These are phyloP conservation scores for Alternaria burnsii DNA, from an alignment of 2,329 filamentous ascomycete species.

Conservation along the genomic window DNA sequence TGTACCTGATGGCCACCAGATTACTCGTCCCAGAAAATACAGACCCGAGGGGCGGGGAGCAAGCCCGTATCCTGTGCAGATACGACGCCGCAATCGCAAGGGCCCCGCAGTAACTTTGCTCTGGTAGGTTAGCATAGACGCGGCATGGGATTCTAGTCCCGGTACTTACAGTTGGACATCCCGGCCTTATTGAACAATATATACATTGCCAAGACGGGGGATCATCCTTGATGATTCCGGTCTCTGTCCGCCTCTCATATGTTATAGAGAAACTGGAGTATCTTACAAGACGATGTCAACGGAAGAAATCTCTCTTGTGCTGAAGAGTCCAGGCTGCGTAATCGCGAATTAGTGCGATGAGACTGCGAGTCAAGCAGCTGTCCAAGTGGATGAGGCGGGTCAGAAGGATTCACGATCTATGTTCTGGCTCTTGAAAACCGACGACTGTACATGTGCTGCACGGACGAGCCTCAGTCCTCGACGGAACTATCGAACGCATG, in stretches of 20 bases:
- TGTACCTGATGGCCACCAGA: conserved; percentile 1
- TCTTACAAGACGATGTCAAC: neutral
- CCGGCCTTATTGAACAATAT: conserved; percentile 6
- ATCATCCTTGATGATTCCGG: neutral
- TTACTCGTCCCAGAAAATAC: neutral
- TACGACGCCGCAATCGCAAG: conserved; percentile 12
- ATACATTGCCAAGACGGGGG: conserved; percentile 11
- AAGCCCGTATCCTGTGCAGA: conserved; percentile 11
- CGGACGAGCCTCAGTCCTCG: neutral
- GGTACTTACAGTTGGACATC: conserved; percentile 15
- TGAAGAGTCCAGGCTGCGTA: neutral
- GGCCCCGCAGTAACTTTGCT: conserved; percentile 8
- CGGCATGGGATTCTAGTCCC: conserved; percentile 15
- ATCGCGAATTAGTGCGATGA: neutral
- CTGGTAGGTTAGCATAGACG: conserved; percentile 14
- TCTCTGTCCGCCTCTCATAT: neutral
- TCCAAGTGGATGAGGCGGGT: conserved; percentile 4
- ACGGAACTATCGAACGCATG: neutral
- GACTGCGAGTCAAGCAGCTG: conserved; percentile 9
- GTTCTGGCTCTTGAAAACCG: conserved; percentile 11
- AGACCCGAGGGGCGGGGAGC: conserved; percentile 14
- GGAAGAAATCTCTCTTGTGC: neutral
- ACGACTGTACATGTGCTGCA: neutral
- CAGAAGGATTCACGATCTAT: conserved; percentile 9
- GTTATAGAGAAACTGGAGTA: neutral